Evolutionary conservation across 257 asterid genomes (phyloP).

Genomic region (Eustoma russellianum): DNA sequence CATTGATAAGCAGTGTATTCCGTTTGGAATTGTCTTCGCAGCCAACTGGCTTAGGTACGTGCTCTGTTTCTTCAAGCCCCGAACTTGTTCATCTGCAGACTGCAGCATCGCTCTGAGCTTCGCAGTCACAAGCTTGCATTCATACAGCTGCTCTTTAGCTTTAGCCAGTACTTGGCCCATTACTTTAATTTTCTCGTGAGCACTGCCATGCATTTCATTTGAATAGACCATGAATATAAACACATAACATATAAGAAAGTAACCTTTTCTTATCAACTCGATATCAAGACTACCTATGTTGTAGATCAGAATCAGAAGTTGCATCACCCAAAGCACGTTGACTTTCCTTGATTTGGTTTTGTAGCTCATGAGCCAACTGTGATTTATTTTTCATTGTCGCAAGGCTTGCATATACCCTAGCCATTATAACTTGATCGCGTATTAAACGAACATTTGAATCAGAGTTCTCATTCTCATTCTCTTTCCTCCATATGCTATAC

Average conservation of each 20-base stretch:
- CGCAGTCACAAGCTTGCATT: conserved; percentile 85
- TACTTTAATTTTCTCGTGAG: conserved; percentile 65
- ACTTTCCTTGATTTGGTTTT: conserved; percentile 82
- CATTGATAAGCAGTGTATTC: conserved; percentile 87
- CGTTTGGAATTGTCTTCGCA: conserved; percentile 97
- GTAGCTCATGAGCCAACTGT: conserved; percentile 67
- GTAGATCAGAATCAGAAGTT: conserved; percentile 68
- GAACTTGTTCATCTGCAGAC: conserved; percentile 94
- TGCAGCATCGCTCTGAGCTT: conserved; percentile 97
- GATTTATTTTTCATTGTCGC: conserved; percentile 66
- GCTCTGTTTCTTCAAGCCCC: conserved; percentile 97
- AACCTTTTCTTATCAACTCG: background rate
- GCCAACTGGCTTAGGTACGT: conserved; percentile 93
- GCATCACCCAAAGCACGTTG: conserved; percentile 89
- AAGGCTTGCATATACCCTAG: conserved; percentile 82
- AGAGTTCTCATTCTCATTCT: conserved; percentile 76
- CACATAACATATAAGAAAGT: conserved; percentile 10
- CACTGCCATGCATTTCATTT: conserved; percentile 37
- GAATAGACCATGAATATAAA: conserved; percentile 15
- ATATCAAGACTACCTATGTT: conserved; percentile 40
- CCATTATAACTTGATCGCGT: conserved; percentile 96
- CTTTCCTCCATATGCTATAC: conserved; percentile 96
- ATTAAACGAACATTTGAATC: conserved; percentile 86
- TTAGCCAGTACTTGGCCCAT: conserved; percentile 88
- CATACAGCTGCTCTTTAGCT: conserved; percentile 82